These are phyloP conservation scores for Rhazya stricta DNA, from an alignment of 257 asterid species.

Conservation along the genomic window DNA sequence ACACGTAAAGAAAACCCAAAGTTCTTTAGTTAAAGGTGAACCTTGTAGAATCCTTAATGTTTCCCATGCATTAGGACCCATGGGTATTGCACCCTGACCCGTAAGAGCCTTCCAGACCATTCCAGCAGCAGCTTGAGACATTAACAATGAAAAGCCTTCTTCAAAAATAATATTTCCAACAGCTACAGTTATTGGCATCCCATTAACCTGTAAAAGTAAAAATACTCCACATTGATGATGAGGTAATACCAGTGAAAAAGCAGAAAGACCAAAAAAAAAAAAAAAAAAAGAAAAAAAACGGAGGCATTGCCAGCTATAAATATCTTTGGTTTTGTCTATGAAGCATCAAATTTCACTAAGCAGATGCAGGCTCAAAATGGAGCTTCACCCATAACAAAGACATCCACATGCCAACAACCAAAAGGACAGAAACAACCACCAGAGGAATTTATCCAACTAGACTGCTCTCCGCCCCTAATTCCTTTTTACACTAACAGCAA, in stretches of 20 bases:
- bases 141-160: slow-evolving; percentile 79
- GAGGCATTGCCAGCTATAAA: background rate
- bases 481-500: background rate
- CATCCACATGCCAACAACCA: background rate
- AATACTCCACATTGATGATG: background rate
- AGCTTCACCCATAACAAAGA: background rate
- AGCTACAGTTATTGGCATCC: slow-evolving; percentile 82
- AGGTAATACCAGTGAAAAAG: background rate
- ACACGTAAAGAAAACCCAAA: background rate
- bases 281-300: too few relatives aligned
- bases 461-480: background rate
- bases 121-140: slow-evolving; percentile 60
- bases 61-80: slow-evolving; percentile 85
- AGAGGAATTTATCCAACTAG: background rate
- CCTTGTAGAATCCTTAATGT: slow-evolving; percentile 88
- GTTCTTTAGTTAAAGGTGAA: slow-evolving; percentile 16
- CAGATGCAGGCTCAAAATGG: background rate
- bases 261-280: background rate
- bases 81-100: slow-evolving; percentile 64
- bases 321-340: background rate
- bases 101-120: slow-evolving; percentile 66
- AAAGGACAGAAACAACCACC: background rate
- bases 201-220: slow-evolving; percentile 54
- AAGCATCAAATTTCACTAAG: background rate
- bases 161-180: slow-evolving; percentile 76